phyloP scores from a whole-genome alignment of 1,284 basidiomycete species.

The Farysia itapuensis region DNA sequence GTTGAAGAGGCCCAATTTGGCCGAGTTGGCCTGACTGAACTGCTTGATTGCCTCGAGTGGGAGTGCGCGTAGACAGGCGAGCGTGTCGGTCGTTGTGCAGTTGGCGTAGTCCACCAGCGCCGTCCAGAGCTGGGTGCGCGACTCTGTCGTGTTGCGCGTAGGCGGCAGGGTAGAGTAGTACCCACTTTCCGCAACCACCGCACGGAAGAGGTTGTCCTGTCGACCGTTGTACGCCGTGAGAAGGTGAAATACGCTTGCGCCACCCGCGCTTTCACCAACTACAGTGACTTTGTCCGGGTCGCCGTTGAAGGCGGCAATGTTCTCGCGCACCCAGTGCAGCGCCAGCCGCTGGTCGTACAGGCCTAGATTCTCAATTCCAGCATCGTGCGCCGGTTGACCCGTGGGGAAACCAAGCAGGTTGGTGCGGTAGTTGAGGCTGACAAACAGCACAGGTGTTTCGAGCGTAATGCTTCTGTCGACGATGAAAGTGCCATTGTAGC shows the following conservation, averaged over 20 bases:
- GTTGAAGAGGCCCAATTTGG: background rate
- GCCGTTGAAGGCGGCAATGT: conserved; percentile 42
- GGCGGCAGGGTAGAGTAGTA: conserved; percentile 11
- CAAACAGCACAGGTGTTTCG: conserved; percentile 39
- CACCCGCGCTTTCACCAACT: conserved; percentile 39
- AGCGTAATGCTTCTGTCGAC: conserved; percentile 19
- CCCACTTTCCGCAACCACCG: conserved; percentile 6
- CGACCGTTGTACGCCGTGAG: conserved; percentile 28
- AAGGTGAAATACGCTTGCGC: conserved; percentile 23
- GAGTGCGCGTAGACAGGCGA: conserved; percentile 16
- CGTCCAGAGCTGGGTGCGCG: conserved; percentile 6
- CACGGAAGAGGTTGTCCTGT: conserved; percentile 22
- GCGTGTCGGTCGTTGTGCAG: conserved; percentile 1
- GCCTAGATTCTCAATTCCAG: conserved; percentile 27
- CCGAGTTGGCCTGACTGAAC: conserved; percentile 5
- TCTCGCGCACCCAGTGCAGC: conserved; percentile 34
- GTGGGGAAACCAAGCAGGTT: conserved; percentile 38
- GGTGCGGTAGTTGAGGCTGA: conserved; percentile 36
- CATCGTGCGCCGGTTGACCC: conserved; percentile 15
- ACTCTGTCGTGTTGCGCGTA: conserved; percentile 1
- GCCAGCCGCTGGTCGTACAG: conserved; percentile 41
- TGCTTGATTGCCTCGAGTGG: conserved; percentile 18
- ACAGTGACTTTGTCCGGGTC: conserved; percentile 32
- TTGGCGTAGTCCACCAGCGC: conserved; percentile 4
- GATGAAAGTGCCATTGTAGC: conserved; percentile 31